Base-by-base conservation (phyloP, 2,329 filamentous ascomycete genomes). In the Neopestalotiopsis clavispora region DNA sequence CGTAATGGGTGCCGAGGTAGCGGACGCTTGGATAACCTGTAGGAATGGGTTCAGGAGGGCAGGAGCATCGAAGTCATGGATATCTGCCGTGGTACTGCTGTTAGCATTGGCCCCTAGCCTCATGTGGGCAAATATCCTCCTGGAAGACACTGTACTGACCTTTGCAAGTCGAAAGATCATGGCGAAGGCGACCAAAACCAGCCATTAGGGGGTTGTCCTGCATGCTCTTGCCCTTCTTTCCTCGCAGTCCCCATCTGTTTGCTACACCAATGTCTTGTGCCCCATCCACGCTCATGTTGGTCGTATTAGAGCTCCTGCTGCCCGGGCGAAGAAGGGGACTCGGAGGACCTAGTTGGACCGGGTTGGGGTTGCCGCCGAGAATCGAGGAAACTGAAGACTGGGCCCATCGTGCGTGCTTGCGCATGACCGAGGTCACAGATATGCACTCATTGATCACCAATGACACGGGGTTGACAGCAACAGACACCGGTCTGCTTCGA, bases 391-490 rank as follows among this genome's bases (percentile, higher is more conserved):
- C 96, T 4, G 95, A 98, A 13, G 95, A 97, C 80, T 98, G 95
- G 62, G 94, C 94, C 86, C 95, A 98, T 73, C 96, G 92, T 72
- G 94, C 93, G 88, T 98, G 92, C 84, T 99, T 99, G 77, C 97
- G 95, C 88, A 99, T 98, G 70, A 95, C 94, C 71, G 95, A 98
- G 14, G 96, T 98, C 83, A 99, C 95, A 60, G 95, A 95, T 78
- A 98, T 98, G 81, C 96, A 99, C 90, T 99, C 96, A 81, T 95
- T 97, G 72, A 97, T 97, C 73, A 99, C 94, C 75, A 99, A 85
- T 63, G 94, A 95, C 68, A 97, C 91, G 1, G 95, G 94, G 77
- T 97, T 94, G 73, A 97, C 92, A 58, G 95, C 94, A 71, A 97
- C 94, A 42, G 93, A 89, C 40, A 95, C 86, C 6, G 87, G 87